Evolutionary conservation across 2,329 filamentous ascomycete species (phyloP).

Genomic region (Colletotrichum sp.): DNA sequence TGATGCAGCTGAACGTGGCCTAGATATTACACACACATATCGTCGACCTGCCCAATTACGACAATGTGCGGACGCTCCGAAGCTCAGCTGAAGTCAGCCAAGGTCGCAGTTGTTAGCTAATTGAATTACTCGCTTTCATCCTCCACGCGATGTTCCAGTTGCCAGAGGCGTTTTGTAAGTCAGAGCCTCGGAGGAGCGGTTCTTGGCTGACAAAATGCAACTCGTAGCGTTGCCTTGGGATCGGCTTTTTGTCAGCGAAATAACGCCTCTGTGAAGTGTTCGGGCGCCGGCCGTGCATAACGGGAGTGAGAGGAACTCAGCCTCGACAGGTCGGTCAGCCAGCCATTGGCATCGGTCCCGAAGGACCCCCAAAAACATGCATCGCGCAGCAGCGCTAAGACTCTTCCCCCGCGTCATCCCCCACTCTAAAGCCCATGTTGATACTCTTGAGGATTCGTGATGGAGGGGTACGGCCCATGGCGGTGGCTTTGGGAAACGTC

Average conservation of each 20-base stretch:
- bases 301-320: not conserved
- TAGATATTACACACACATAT: not conserved
- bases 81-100: not conserved
- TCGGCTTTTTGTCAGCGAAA: not conserved
- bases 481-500: slow-evolving; percentile 9
- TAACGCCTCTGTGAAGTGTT: not conserved
- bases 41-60: not conserved
- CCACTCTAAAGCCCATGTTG: not conserved
- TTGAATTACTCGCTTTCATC: not conserved
- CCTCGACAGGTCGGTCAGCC: not conserved
- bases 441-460: slow-evolving; percentile 4
- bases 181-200: not conserved
- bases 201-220: not conserved
- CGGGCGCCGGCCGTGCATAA: not conserved
- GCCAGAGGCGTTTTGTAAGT: not conserved
- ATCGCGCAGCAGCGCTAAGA: slow-evolving; percentile 8
- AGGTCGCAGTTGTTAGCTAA: not conserved
- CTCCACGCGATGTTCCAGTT: not conserved
- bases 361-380: not conserved
- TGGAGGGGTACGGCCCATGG: not conserved
- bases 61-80: not conserved
- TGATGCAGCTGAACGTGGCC: not conserved
- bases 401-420: slow-evolving; percentile 1
- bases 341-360: slow-evolving; percentile 10
- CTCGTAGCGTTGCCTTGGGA: not conserved